A percentile compares a stretch with the other conserved stretches of the same genome.
These are phyloP conservation scores for Xylaria sp. DNA, from an alignment of 2,329 filamentous ascomycete genomes.

Conservation along the genomic window DNA sequence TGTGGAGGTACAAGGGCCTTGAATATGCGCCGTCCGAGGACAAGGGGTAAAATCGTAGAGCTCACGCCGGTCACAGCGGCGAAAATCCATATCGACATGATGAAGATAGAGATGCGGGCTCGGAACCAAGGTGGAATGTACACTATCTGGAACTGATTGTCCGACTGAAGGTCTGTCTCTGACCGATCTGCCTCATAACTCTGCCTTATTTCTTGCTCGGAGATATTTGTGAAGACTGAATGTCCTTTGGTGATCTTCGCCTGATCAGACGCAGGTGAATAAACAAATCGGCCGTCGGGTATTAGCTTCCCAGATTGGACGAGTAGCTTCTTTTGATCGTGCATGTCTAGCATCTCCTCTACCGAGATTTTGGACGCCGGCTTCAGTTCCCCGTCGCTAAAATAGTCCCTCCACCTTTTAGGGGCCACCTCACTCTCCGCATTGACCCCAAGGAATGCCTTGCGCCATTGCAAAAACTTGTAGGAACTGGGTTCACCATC, in stretches of 20 bases:
- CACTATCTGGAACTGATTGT: conserved; percentile 73
- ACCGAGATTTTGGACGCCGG: conserved; percentile 52
- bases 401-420: conserved; percentile 67
- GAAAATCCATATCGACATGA: conserved; percentile 91
- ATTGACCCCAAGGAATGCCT: conserved; percentile 59
- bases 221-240: conserved; percentile 81
- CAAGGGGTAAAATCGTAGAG: conserved; percentile 84
- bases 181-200: conserved; percentile 70
- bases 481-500: conserved; percentile 47
- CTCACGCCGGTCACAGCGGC: conserved; percentile 87
- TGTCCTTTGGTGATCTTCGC: conserved; percentile 90
- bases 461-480: conserved; percentile 53
- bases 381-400: conserved; percentile 60
- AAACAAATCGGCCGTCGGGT: conserved; percentile 83
- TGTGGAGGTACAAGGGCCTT: conserved; percentile 75
- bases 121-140: conserved; percentile 89
- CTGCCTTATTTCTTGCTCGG: conserved; percentile 71
- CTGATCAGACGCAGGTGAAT: conserved; percentile 93
- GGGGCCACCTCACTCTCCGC: conserved; percentile 56
- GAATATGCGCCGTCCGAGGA: conserved; percentile 85
- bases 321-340: conserved; percentile 56
- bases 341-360: conserved; percentile 52
- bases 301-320: conserved; percentile 65
- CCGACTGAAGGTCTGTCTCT: conserved; percentile 63
- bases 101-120: conserved; percentile 82